phyloP scores from a whole-genome alignment of 202 grass and related monocot species.

The Schoenoplectus tabernaemontani region DNA sequence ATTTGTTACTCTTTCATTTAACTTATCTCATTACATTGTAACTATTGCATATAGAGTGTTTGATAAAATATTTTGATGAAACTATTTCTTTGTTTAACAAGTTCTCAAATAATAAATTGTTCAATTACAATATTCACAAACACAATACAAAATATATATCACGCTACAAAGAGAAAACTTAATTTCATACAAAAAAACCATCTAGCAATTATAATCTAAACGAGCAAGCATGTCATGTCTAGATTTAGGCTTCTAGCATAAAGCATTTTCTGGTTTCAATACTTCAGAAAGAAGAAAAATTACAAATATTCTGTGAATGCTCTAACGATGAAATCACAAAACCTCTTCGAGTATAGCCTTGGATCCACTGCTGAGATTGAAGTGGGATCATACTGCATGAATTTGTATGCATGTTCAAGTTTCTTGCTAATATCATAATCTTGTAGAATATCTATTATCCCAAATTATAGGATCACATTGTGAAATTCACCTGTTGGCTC shows the following conservation, averaged over 20 bases:
- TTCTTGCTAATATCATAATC: slow-evolving; percentile 91
- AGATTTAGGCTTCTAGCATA: slow-evolving; percentile 13
- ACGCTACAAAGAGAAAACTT: not conserved
- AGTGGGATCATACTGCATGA: slow-evolving; percentile 76
- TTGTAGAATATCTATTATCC: slow-evolving; percentile 92
- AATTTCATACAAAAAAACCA: not conserved
- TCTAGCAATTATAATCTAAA: slow-evolving; percentile 10
- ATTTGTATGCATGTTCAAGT: slow-evolving; percentile 90
- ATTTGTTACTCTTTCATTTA: too few species aligned
- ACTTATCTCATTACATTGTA: too few species aligned
- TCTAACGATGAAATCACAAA: slow-evolving; percentile 81
- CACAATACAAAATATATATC: not conserved
- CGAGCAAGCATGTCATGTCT: not conserved
- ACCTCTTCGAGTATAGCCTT: slow-evolving; percentile 71
- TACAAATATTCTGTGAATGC: slow-evolving; percentile 63
- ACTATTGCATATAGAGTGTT: too few species aligned
- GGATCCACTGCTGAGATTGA: slow-evolving; percentile 95
- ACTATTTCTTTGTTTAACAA: too few species aligned
- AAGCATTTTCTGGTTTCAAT: not conserved
- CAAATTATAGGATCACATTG: slow-evolving; percentile 70
- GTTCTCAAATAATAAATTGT: not conserved
- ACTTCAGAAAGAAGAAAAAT: slow-evolving; percentile 5
- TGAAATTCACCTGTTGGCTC: slow-evolving; percentile 80
- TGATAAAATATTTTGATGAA: too few species aligned
- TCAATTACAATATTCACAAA: slow-evolving; percentile 23